A percentile compares a stretch with the other conserved stretches of the same genome.
phyloP scores from a whole-genome alignment of 2,329 filamentous ascomycete genomes.

The Arthrobotrys entomopaga region DNA sequence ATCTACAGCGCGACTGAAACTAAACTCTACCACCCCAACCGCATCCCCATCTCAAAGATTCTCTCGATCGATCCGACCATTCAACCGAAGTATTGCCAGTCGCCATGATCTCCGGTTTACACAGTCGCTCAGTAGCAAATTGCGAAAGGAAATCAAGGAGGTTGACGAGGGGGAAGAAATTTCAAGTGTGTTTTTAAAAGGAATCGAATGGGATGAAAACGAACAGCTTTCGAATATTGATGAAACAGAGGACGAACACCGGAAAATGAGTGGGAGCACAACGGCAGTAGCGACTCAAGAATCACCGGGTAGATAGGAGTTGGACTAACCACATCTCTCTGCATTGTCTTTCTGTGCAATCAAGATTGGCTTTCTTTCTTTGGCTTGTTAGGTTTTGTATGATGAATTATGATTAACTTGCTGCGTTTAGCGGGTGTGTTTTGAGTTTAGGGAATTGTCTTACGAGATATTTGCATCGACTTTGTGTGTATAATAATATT shows the following conservation, averaged over 20 bases:
- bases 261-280: slow-evolving; percentile 44
- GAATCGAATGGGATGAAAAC: slow-evolving; percentile 48
- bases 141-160: slow-evolving; percentile 46
- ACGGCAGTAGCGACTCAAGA: slow-evolving; percentile 50
- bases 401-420: neutral
- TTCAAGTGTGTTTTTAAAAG: slow-evolving; percentile 33
- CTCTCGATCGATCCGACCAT: slow-evolving; percentile 33
- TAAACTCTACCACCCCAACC: slow-evolving; percentile 39
- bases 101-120: slow-evolving; percentile 43
- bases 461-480: too few species aligned
- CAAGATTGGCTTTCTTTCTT: neutral
- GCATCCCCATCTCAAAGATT: slow-evolving; percentile 41
- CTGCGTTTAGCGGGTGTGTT: neutral
- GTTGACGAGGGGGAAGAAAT: slow-evolving; percentile 37
- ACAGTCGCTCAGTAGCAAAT: slow-evolving; percentile 47
- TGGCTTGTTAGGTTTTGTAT: neutral
- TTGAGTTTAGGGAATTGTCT: neutral
- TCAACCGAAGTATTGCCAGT: slow-evolving; percentile 26
- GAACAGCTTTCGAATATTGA: slow-evolving; percentile 40
- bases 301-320: slow-evolving; percentile 29
- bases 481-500: too few species aligned
- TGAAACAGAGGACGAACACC: slow-evolving; percentile 37
- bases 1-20: slow-evolving; percentile 27
- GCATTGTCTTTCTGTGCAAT: neutral
- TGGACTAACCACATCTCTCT: neutral